Base-by-base conservation (phyloP, 2,329 filamentous ascomycete species). In the Ambrosiella beaveri region DNA sequence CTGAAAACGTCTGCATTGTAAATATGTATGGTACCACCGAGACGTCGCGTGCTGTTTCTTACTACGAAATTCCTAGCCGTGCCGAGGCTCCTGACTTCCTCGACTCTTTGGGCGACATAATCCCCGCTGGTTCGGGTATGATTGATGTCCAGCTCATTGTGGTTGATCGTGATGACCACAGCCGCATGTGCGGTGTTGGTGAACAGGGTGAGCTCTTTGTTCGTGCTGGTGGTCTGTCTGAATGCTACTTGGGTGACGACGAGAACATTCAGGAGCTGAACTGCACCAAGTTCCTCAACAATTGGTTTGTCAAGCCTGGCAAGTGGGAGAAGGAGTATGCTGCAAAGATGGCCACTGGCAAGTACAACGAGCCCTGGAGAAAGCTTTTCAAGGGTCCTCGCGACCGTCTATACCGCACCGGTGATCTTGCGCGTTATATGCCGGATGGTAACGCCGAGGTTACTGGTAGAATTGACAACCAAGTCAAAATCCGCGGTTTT, bases 401-500 rank as follows among this genome's bases (percentile, higher is more conserved):
- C 62, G 93, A 97, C 71, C 78, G 90, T 39, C 71, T 97, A 56
- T 97, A 98, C 70, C 74, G 86, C 17, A 93, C 84, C 44, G 93
- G 91, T 35, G 91, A 97, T 68, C 73, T 98, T 2, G 91, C 91
- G 2, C 75, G 82, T 59, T 90, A 86, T 66, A 79, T 81, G 56
- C 74, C 77, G 1, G 76, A 81, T 50, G 88, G 86, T 40, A 82
- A 84, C 63, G 84, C 88, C 9, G 85, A 86, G 65, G 86, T 82
- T 66, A 84, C 85, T 8, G 91, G 91, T 19, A 78, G 93, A 60
- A 82, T 82, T 27, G 91, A 97, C 66, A 79, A 85, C 63, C 91
- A 97, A 68, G 87, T 96, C 73, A 98, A 97, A 75, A 91, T 97
- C 63, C 85, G 93, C 61, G 91, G 91, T 1, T 97, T 96, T 76